phyloP scores from a whole-genome alignment of 2,329 filamentous ascomycete genomes.

The Colletotrichum musae region DNA sequence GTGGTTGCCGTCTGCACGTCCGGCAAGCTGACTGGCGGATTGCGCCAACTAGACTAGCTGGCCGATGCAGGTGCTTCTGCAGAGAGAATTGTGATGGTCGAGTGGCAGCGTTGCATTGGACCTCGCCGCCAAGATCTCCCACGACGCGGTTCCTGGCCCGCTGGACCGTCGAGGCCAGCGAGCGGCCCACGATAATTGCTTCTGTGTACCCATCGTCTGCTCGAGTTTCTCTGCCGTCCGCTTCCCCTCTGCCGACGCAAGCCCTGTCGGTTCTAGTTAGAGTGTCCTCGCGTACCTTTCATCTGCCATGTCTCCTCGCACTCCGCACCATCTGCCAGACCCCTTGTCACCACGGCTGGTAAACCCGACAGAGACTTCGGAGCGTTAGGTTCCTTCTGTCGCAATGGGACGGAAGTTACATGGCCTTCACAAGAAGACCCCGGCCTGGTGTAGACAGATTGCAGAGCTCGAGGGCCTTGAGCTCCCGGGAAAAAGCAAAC shows the following conservation, averaged over 20 bases:
- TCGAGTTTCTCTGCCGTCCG: background rate
- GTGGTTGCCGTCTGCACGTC: background rate
- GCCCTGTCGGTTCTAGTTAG: background rate
- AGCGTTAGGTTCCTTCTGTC: conserved; percentile 22
- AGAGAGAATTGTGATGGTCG: background rate
- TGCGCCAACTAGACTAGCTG: too few relatives aligned
- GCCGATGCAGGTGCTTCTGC: conserved; percentile 19
- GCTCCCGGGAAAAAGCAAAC: background rate
- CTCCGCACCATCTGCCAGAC: background rate
- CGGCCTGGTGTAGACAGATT: background rate
- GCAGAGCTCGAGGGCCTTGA: background rate
- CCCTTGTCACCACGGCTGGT: background rate
- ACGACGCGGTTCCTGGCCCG: conserved; percentile 39
- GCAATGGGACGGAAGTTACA: conserved; percentile 3
- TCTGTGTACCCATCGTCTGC: background rate
- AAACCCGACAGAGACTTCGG: conserved; percentile 19
- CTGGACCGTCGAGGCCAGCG: conserved; percentile 19
- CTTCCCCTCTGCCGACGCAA: background rate
- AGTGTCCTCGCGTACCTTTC: too few relatives aligned
- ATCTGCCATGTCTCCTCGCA: background rate
- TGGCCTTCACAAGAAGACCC: background rate
- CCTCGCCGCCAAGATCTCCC: conserved; percentile 20
- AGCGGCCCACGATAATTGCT: conserved; percentile 8
- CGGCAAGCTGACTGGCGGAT: background rate
- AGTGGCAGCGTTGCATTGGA: conserved; percentile 17